phyloP scores from a whole-genome alignment of 2,329 filamentous ascomycete species.

The Colletotrichum sublineola region DNA sequence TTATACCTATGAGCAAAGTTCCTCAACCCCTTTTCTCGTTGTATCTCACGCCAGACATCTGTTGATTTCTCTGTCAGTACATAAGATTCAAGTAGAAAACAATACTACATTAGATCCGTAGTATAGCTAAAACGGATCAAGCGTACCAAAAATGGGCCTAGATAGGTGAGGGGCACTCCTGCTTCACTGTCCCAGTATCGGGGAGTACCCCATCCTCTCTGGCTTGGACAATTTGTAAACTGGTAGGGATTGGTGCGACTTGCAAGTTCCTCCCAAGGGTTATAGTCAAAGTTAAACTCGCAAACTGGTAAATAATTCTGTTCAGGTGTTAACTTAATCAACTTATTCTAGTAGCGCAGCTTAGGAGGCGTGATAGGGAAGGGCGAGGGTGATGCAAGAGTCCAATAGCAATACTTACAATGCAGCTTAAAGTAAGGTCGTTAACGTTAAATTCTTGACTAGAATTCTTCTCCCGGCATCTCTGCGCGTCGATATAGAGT shows the following conservation, averaged over 20 bases:
- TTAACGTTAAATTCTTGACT: background rate
- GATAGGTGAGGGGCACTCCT: slow-evolving; percentile 15
- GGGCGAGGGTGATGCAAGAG: too few relatives aligned
- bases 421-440: slow-evolving; percentile 7
- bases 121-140: background rate
- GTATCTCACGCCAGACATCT: slow-evolving; percentile 9
- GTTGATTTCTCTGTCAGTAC: background rate
- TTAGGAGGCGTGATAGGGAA: too few relatives aligned
- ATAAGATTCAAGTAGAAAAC: too few relatives aligned
- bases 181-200: background rate
- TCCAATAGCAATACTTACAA: background rate
- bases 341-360: too few relatives aligned
- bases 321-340: background rate
- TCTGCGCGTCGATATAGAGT: slow-evolving; percentile 26
- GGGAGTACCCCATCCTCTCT: slow-evolving; percentile 16
- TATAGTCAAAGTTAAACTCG: slow-evolving; percentile 29
- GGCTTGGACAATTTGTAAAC: slow-evolving; percentile 29
- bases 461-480: slow-evolving; percentile 8
- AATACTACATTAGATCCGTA: background rate
- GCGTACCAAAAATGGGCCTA: slow-evolving; percentile 28
- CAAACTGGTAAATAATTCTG: slow-evolving; percentile 26
- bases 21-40: background rate
- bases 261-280: slow-evolving; percentile 11
- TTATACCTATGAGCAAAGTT: background rate
- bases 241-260: background rate